phyloP scores from a whole-genome alignment of 2,329 filamentous ascomycete genomes.

The Gaeumannomyces tritici region DNA sequence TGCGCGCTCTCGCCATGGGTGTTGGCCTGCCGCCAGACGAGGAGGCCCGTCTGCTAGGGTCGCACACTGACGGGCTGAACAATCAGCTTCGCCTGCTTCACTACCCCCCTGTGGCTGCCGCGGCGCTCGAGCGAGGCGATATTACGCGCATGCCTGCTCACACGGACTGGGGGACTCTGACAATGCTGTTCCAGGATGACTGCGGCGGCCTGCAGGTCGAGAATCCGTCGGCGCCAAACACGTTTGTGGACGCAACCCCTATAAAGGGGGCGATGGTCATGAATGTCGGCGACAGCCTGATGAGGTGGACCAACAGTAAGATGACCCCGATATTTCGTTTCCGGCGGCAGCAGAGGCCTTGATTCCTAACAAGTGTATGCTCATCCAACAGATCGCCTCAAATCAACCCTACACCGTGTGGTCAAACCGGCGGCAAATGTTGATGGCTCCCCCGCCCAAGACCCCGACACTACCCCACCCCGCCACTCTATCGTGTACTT shows the following conservation, averaged over 20 bases:
- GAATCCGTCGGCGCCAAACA: conserved; percentile 22
- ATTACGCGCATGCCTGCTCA: conserved; percentile 19
- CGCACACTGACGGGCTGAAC: conserved; percentile 42
- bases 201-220: conserved; percentile 33
- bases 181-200: conserved; percentile 33
- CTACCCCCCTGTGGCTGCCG: conserved; percentile 27
- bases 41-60: conserved; percentile 12
- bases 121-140: conserved; percentile 15
- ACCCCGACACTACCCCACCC: conserved; percentile 28
- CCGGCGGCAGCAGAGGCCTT: neutral
- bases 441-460: conserved; percentile 22
- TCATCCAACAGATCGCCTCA: conserved; percentile 27
- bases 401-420: conserved; percentile 44
- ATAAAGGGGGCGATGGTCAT: conserved; percentile 22
- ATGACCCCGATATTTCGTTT: conserved; percentile 7
- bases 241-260: conserved; percentile 26
- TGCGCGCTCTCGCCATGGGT: conserved; percentile 21
- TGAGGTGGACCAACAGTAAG: conserved; percentile 27
- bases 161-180: conserved; percentile 30
- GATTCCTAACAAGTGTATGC: neutral
- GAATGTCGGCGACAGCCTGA: conserved; percentile 29
- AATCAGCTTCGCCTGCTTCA: conserved; percentile 53
- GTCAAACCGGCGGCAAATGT: conserved; percentile 27
- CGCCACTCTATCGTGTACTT: conserved; percentile 53
- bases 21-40: conserved; percentile 17